Evolutionary conservation across 257 asterid genomes (phyloP), one percentile per base, ranked within the genome.

Genomic region (Rhazya stricta): DNA sequence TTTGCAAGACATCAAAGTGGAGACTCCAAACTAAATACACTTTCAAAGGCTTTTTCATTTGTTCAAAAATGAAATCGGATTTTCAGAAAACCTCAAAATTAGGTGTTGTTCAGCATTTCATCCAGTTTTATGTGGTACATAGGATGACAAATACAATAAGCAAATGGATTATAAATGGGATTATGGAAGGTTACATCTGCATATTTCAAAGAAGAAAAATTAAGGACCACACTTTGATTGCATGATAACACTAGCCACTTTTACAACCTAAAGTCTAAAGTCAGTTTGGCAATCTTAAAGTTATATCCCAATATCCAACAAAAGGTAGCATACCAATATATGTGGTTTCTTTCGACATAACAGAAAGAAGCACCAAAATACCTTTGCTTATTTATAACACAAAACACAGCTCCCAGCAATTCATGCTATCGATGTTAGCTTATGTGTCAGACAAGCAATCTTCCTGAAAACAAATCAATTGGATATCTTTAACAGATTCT

Each of bases 301-400:
- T 41, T 34, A 8, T 5, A 21, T 27, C 50, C 50, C 50, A n/a
- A 10, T 29, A 19, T 6, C 43, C 25, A n/a, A 41, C 34, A 56
- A 18, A n/a, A 56, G 50, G 19, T 53, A 6, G 9, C 27, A 32
- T 6, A 36, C 32, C 1, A 34, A 74, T 60, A 74, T 16, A 9
- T 3, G 32, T 27, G 10, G 42, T 32, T n/a, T 23, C n/a, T 42
- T 58, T 29, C 27, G 36, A 16, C 41, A 37, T 60, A 72, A 60
- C 5, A 62, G 66, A 61, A 73, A 32, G 37, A n/a, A 32, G 71
- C 16, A 27, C 10, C 10, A 61, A 60, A 9, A 62, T 81, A 91
- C 97, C 97, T 85, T 88, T 46, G 82, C 67, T 61, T 68, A n/a
- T 84, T 83, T 87, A n/a, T 83, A 85, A 85, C 98, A 91, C 43